Conservation (phyloP, 2,329 filamentous ascomycete species). For the Arachnomyces sp. region DNA sequence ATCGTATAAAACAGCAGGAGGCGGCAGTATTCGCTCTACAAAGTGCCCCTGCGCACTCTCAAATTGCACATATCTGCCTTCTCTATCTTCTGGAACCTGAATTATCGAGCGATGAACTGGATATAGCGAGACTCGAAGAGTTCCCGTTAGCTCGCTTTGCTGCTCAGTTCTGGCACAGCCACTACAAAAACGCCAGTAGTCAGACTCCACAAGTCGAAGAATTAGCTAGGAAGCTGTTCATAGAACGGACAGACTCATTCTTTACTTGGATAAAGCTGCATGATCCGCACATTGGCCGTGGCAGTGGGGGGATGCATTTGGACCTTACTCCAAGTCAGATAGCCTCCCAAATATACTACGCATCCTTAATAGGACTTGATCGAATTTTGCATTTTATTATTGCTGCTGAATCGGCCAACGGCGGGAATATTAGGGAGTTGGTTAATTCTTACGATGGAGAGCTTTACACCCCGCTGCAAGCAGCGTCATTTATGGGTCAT, state of each 20-base stretch:
- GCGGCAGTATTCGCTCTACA: neutral
- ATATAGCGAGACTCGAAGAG: neutral
- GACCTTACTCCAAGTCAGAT: no score
- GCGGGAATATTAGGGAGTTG: no score
- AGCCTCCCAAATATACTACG: neutral
- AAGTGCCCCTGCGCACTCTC: neutral
- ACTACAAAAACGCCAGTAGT: neutral
- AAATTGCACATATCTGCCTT: conserved; percentile 4
- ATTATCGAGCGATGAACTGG: neutral
- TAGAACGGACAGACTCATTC: no score
- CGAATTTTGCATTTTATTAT: neutral
- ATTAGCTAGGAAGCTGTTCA: neutral
- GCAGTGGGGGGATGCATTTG: no score
- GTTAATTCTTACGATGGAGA: no score
- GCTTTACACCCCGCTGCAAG: neutral
- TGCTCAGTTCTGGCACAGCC: neutral
- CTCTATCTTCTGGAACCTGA: conserved; percentile 3
- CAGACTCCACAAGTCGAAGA: neutral
- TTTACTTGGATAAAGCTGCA: no score
- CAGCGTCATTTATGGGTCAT: neutral
- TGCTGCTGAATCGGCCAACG: neutral
- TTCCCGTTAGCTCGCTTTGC: conserved; percentile 1
- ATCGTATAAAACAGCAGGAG: conserved; percentile 10
- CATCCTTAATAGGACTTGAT: neutral
- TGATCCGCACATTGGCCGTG: no score